Evolutionary conservation across 306 rosid genomes (phyloP), one percentile per base, ranked within the genome.

Genomic region (Dicorynia guianensis): DNA sequence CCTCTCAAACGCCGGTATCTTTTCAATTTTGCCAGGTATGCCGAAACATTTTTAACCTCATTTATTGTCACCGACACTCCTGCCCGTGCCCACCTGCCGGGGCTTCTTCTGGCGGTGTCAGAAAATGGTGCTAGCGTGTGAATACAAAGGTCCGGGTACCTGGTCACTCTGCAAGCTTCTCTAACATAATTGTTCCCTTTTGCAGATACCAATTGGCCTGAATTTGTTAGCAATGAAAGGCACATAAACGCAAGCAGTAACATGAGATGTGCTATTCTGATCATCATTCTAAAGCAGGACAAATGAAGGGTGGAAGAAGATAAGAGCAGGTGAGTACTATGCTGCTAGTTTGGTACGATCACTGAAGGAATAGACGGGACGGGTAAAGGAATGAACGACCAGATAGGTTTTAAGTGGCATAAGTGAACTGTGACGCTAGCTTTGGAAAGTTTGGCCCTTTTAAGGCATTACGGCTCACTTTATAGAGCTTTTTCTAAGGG

Each of bases 91-190:
- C 96, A 91, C 68, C 35, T 78, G 64, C 85, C 54, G 0, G 90
- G 91, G 79, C 93, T 88, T 30, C 76, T 74, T 83, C 83, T 85
- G 4, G 87, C 89, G 4, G 33, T 36, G 68, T 10, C 39, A 1
- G 96, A 87, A 77, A 86, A 91, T 8, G 89, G 65, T 4, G 88
- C 61, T 12, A 91, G 85, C 0, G 89, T 61, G 63, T 18, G 86
- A 57, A 85, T 39, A 49, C 96, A 91, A 13, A 92, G 70, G 44
- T 81, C 67, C 6, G 67, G 74, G 71, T 87, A 79, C 74, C 70
- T 80, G 0, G 92, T 87, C 48, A 87, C 97, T 4, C 83, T 79
- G 76, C 97, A 90, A 0, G 97, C 97, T 3, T 90, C 86, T 82
- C 54, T 57, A 6, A 85, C 89, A 67, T 87, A 77, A 20, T 42